Evolutionary conservation across 148 eudicot species (phyloP), one percentile per base, ranked within the genome.

Genomic region (Diospyros lotus): DNA sequence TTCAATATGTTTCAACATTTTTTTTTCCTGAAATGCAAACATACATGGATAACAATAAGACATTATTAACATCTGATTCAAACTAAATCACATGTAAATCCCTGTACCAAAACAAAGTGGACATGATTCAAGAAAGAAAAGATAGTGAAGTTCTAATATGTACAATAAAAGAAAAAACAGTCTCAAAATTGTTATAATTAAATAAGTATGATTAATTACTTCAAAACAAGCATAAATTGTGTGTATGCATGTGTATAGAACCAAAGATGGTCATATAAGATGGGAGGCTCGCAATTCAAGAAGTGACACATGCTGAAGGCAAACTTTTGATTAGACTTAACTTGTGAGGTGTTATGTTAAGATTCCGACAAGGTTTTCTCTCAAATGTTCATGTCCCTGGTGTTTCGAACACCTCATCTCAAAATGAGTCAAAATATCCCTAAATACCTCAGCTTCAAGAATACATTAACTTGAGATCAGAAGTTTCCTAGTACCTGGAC

Each of bases 331-430:
- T 59, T 40, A 66, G 14, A 43, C 46, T 66, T 56, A 28, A 58
- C 66, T 58, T 38, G 39, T 38, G 58, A 67, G 44, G 43, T 67
- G 56, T 38, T 48, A 8, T 48, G 4, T 48, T 48, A 48, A 48
- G 55, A 43, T 11, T 41, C 72, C 56, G 44, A 76, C 42, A 63
- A 58, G 78, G 78, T 45, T 40, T 58, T 12, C 40, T 45, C 38
- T 58, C 15, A 65, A 66, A 50, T 67, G 56, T 75, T 10, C 13
- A 45, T 38, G 64, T 75, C 41, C 44, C 14, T 8, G n/a, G 55
- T 28, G 50, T 41, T 54, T 75, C 58, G 60, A 76, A n/a, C 59
- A 68, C 54, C 52, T 58, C 50, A 17, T 40, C 7, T 9, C 2
- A 6, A 59, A 58, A 68, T n/a, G 15, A 54, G 58, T 9, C 45